Base-by-base conservation (phyloP, 306 rosid genomes). In the Dryas octopetala region DNA sequence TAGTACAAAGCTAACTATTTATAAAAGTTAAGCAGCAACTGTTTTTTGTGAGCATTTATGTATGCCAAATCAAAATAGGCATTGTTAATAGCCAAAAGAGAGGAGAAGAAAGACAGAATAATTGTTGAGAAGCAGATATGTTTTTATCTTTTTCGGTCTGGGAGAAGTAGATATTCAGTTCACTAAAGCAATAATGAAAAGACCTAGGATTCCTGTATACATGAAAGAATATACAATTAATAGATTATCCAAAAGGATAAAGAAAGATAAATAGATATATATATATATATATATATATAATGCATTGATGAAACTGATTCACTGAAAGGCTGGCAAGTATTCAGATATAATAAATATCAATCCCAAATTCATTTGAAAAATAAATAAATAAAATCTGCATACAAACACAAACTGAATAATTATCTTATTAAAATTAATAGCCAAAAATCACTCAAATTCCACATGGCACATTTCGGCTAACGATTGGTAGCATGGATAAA, bases 401-500 rank as follows among this genome's bases (percentile, higher is more conserved):
- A 6, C 54, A 15, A 40, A 66, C 61, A 44, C 7, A 16, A 58
- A 46, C 5, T 52, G 19, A 62, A 49, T 26, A 51, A 54, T 62
- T 38, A 60, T 46, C 19, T 62, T n/a, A 15, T 23, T 32, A 16
- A 41, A 58, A 28, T 44, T 40, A 44, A 63, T 12, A 46, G 48
- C 32, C 43, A 43, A 66, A 58, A 40, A 79, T 14, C 16, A 59
- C n/a, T 48, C 17, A 43, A 43, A 73, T 11, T 53, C 58, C 75
- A 74, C 28, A 46, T 7, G 44, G 17, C 53, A 40, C 38, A 15
- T 19, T 59, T 67, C 68, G 26, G 75, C 50, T 67, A 62, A 55
- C 68, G 71, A 52, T 54, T 44, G 16, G 47, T 23, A 65, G 62
- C 48, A 76, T 64, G 47, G 72, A 55, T 58, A 23, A 44, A 61